phyloP scores from a whole-genome alignment of 805 yeast species.

The Grigorovia yakushimaensis region DNA sequence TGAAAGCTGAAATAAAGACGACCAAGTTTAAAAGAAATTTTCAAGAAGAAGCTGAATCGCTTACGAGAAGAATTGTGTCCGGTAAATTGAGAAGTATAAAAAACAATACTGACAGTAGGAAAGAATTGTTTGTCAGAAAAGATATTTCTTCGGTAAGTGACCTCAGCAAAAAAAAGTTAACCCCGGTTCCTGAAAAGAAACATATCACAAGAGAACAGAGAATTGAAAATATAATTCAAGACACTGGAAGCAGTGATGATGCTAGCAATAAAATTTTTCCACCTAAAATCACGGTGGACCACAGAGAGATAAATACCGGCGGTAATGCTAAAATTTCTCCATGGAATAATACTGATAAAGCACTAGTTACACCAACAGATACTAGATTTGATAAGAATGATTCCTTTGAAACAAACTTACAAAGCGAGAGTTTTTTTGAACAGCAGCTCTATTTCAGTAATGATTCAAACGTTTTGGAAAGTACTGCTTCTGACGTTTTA shows the following conservation, averaged over 20 bases:
- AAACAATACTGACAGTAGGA: not conserved
- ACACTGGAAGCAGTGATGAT: not conserved
- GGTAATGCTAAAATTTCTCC: not conserved
- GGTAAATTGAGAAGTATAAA: not conserved
- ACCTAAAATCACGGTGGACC: no score
- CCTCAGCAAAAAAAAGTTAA: not conserved
- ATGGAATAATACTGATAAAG: not conserved
- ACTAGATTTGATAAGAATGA: not conserved
- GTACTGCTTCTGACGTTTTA: not conserved
- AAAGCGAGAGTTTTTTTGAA: not conserved
- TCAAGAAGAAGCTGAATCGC: slow-evolving; percentile 1
- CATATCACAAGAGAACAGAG: not conserved
- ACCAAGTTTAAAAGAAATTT: slow-evolving; percentile 1
- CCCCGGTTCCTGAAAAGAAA: not conserved
- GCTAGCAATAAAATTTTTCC: not conserved
- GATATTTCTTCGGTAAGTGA: slow-evolving; percentile 1
- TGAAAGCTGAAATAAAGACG: not conserved
- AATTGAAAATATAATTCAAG: not conserved
- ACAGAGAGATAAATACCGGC: no score
- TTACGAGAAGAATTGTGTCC: slow-evolving; percentile 1
- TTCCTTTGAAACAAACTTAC: not conserved
- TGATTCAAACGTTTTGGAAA: not conserved
- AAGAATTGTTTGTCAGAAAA: not conserved
- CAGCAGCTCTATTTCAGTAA: not conserved
- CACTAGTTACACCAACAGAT: not conserved